Evolutionary conservation across 176 grass and related monocot species (phyloP).

Genomic region (Phoenix roebelenii): DNA sequence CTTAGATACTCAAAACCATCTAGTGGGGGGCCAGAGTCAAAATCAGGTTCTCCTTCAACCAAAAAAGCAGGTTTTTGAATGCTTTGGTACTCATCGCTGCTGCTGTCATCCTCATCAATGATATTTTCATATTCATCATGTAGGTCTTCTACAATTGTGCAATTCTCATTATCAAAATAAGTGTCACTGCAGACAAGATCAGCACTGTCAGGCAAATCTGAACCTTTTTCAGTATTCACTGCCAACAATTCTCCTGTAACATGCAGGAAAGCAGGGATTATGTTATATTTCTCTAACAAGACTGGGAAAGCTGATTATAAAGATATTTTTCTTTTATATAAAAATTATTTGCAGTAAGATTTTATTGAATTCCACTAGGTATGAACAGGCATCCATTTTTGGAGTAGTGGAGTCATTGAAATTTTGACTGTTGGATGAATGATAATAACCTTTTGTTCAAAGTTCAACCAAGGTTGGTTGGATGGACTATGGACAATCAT

Average conservation of each 20-base stretch:
- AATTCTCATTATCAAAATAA: not conserved
- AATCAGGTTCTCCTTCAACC: conserved; percentile 82
- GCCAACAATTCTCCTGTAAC: conserved; percentile 13
- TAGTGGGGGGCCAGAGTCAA: conserved; percentile 61
- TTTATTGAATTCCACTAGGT: no score
- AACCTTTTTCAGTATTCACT: conserved; percentile 10
- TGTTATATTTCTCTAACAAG: not conserved
- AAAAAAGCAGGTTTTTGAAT: conserved; percentile 74
- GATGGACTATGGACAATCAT: no score
- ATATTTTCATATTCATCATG: conserved; percentile 21
- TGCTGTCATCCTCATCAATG: conserved; percentile 35
- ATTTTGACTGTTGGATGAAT: no score
- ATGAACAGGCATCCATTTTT: no score
- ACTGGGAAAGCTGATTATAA: not conserved
- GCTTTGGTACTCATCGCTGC: conserved; percentile 54
- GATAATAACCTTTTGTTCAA: no score
- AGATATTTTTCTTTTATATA: not conserved
- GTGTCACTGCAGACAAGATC: not conserved
- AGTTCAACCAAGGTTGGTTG: no score
- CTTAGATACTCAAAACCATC: conserved; percentile 92
- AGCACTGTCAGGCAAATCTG: not conserved
- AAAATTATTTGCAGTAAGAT: not conserved
- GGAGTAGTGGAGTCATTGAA: no score
- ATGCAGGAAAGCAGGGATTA: not conserved
- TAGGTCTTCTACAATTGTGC: conserved; percentile 1